Percentiles rank a stretch among this genome's conserved stretches.
phyloP scores from a whole-genome alignment of 192 early-diverging fungal species.

The Cladochytrium replicatum region DNA sequence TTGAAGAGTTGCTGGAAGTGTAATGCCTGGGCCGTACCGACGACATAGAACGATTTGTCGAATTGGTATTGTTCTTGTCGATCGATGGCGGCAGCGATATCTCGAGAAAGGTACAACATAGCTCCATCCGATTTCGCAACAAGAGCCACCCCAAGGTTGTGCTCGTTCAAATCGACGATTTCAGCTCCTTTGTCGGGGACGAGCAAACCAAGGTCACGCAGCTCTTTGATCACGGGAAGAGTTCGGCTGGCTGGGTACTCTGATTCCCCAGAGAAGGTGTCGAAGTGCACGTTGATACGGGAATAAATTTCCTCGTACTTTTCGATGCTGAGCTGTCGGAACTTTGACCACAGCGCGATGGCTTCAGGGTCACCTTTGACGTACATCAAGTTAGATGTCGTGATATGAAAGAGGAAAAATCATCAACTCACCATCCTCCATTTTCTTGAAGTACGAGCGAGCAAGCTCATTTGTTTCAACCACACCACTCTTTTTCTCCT shows the following conservation, averaged over 20 bases:
- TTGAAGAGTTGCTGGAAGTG: conserved; percentile 95
- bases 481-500: no score
- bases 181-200: conserved; percentile 73
- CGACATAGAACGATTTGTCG: conserved; percentile 88
- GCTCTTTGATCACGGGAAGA: conserved; percentile 55
- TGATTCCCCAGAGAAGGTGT: conserved; percentile 92
- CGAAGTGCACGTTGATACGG: conserved; percentile 85
- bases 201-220: conserved; percentile 62
- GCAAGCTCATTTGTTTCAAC: conserved; percentile 85
- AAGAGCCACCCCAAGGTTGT: conserved; percentile 75
- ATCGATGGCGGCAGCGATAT: conserved; percentile 90
- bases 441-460: conserved; percentile 81
- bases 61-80: conserved; percentile 81
- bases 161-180: conserved; percentile 70
- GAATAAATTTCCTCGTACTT: conserved; percentile 88
- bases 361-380: conserved; percentile 58
- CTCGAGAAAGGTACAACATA: conserved; percentile 88
- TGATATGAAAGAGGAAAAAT: conserved; percentile 6
- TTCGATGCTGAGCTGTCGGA: conserved; percentile 80
- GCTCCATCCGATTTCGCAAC: conserved; percentile 87
- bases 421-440: conserved; percentile 65
- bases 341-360: conserved; percentile 73
- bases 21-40: conserved; percentile 79
- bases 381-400: not conserved
- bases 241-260: conserved; percentile 67